Conservation (phyloP, 129 eudicot genomes). For the Flaveria robusta region DNA sequence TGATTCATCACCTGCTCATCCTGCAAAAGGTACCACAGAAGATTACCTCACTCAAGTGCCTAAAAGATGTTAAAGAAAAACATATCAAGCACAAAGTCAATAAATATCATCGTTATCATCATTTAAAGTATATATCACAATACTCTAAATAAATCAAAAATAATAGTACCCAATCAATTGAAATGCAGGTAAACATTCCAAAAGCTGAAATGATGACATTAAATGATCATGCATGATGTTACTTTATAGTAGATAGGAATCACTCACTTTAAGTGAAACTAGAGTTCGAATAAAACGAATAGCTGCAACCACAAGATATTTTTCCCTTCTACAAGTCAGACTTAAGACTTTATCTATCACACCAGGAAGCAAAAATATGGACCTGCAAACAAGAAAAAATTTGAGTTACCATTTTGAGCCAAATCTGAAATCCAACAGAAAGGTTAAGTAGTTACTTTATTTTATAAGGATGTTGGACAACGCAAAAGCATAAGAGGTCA, state of each 20-base stretch:
- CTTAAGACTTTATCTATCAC: conserved; percentile 65
- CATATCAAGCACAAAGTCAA: not conserved
- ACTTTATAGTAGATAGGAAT: not conserved
- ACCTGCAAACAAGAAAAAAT: conserved; percentile 50
- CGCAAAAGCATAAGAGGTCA: conserved; percentile 90
- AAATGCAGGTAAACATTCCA: not conserved
- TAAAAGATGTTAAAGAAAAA: conserved; percentile 5
- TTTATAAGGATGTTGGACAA: conserved; percentile 74
- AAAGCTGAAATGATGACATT: not conserved
- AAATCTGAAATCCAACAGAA: conserved; percentile 15
- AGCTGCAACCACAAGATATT: conserved; percentile 87
- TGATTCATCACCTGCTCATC: conserved; percentile 83
- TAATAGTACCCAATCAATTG: conserved; percentile 1
- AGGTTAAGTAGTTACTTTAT: conserved; percentile 58
- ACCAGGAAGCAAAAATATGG: conserved; percentile 72
- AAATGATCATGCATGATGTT: not conserved
- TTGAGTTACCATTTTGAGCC: conserved; percentile 1
- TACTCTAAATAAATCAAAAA: not conserved
- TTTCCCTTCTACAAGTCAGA: conserved; percentile 84
- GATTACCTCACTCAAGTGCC: conserved; percentile 19
- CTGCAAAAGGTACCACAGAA: conserved; percentile 48
- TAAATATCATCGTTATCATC: not conserved
- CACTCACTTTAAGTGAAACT: conserved; percentile 73
- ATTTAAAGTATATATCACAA: not conserved
- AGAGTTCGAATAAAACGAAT: conserved; percentile 77